These are phyloP conservation scores for Cutaneotrichosporon daszewskae DNA, from an alignment of 1,284 basidiomycete genomes.

Conservation along the genomic window DNA sequence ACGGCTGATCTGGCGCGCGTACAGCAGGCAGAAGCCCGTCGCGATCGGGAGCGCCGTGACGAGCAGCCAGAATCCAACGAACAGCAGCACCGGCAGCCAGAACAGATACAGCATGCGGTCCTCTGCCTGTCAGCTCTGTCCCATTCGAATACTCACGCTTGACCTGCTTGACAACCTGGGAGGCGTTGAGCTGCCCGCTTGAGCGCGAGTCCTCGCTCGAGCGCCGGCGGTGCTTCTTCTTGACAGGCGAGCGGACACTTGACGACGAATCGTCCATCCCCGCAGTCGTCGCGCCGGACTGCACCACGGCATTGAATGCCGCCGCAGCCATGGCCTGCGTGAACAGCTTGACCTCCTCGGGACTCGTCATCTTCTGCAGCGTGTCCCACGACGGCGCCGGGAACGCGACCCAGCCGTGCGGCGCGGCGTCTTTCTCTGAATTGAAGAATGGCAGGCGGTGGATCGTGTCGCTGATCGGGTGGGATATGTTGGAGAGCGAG, in stretches of 20 bases:
- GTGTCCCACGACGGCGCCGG: conserved; percentile 43
- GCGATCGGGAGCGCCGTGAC: conserved; percentile 42
- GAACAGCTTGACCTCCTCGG: conserved; percentile 43
- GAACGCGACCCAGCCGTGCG: conserved; percentile 36
- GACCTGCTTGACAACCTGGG: conserved; percentile 30
- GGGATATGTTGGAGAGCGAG: conserved; percentile 34
- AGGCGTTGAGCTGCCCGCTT: conserved; percentile 8
- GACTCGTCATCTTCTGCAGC: conserved; percentile 35
- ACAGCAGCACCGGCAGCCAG: conserved; percentile 79
- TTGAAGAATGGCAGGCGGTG: conserved; percentile 22
- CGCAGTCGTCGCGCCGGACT: conserved; percentile 32
- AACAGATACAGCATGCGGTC: conserved; percentile 89
- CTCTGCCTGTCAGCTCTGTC: conserved; percentile 51
- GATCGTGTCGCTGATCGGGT: conserved; percentile 34
- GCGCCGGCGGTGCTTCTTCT: conserved; percentile 8
- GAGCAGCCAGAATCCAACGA: conserved; percentile 44
- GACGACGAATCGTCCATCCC: conserved; percentile 6
- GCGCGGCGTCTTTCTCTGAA: conserved; percentile 11
- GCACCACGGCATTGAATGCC: conserved; percentile 41
- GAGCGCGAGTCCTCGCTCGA: conserved; percentile 14
- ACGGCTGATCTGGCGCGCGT: conserved; percentile 37
- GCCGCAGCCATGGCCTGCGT: conserved; percentile 44
- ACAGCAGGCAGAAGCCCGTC: conserved; percentile 40
- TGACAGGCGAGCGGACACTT: conserved; percentile 4
- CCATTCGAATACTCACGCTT: conserved; percentile 52